phyloP scores from a whole-genome alignment of 306 rosid species.

The Comarum palustre region DNA sequence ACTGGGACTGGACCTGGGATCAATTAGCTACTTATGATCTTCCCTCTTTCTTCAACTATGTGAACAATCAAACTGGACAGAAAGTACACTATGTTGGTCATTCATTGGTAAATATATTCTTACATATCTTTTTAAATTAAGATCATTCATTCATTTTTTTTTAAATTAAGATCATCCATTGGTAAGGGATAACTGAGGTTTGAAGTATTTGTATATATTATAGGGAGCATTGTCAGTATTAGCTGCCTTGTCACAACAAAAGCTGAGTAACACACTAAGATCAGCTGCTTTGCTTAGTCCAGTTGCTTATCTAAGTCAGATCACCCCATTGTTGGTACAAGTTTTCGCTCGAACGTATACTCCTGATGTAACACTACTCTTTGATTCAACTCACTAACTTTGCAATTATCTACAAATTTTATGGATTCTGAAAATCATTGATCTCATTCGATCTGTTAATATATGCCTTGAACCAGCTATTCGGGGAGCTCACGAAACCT shows the following conservation, averaged over 20 bases:
- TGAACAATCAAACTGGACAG: conserved; percentile 56
- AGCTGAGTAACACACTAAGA: conserved; percentile 40
- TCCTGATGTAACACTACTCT: conserved; percentile 39
- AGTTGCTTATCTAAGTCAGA: conserved; percentile 49
- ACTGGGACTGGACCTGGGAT: conserved; percentile 95
- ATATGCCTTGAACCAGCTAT: no score
- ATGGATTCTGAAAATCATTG: background rate
- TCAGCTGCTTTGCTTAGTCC: conserved; percentile 68
- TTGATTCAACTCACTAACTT: background rate
- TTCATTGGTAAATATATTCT: conserved; percentile 46
- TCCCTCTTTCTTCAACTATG: conserved; percentile 56
- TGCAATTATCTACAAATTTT: conserved; percentile 1
- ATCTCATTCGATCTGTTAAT: no score
- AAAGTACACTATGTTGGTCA: conserved; percentile 67
- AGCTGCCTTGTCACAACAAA: conserved; percentile 51
- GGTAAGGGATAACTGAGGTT: background rate
- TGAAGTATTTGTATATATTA: background rate
- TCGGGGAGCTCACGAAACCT: no score
- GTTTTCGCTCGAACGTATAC: conserved; percentile 40
- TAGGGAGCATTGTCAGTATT: conserved; percentile 63
- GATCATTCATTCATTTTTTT: no score
- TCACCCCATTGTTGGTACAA: conserved; percentile 43
- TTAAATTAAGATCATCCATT: background rate
- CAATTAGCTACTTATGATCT: conserved; percentile 67
- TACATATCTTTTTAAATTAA: background rate